Percentiles rank a stretch among this genome's conserved stretches.
phyloP scores from a whole-genome alignment of 225 moss, liverwort and hornwort genomes.

The Neckera pumila region DNA sequence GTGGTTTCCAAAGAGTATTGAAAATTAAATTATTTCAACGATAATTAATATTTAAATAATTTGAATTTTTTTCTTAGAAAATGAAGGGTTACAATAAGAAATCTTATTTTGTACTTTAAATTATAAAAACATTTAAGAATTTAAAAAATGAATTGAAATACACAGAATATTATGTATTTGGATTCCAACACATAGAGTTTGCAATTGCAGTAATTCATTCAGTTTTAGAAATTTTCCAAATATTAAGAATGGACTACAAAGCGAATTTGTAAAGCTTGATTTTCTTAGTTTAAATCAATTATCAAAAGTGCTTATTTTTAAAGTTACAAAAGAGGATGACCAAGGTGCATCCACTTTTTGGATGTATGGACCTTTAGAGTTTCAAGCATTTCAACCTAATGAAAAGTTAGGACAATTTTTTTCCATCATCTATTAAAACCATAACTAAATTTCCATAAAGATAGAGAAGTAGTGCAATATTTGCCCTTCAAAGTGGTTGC shows the following conservation, averaged over 20 bases:
- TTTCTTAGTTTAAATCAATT: not conserved
- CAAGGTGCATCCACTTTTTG: fast-evolving
- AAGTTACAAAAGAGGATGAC: not conserved
- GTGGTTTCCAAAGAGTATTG: not conserved
- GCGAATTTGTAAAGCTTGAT: not conserved
- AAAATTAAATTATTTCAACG: not conserved
- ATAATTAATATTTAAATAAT: not conserved
- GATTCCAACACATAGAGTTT: not conserved
- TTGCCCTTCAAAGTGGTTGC: fast-evolving
- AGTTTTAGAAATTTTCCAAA: not conserved
- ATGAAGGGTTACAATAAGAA: too few species aligned
- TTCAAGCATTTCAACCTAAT: not conserved
- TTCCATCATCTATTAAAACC: not conserved
- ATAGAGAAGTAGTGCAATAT: too few species aligned
- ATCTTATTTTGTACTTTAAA: too few species aligned
- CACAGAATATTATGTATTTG: not conserved
- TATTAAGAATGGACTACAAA: not conserved
- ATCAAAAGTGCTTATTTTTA: not conserved
- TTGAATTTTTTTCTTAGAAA: too few species aligned
- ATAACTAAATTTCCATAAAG: not conserved
- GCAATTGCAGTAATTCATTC: not conserved
- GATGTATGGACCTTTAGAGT: fast-evolving
- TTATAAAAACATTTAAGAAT: too few species aligned
- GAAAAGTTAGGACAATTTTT: not conserved
- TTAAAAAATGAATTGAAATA: too few species aligned